A percentile compares a stretch with the other conserved stretches of the same genome.
Conservation (phyloP, 2,329 filamentous ascomycete species). For the Colletotrichum sp. region DNA sequence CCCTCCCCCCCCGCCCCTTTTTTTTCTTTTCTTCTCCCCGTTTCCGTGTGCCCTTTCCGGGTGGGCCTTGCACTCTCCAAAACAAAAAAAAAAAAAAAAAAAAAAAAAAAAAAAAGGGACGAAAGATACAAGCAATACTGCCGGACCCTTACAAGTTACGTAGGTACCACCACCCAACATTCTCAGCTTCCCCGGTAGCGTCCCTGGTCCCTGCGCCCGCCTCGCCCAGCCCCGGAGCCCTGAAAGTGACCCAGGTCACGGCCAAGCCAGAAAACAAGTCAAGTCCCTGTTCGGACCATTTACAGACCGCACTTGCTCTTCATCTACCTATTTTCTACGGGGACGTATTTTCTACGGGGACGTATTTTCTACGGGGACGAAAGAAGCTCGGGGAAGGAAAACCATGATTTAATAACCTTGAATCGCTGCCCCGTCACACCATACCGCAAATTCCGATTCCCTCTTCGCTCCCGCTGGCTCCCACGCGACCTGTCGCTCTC, state of each 20-base stretch:
- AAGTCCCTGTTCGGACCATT: neutral
- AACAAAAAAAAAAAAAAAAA: neutral
- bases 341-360: neutral
- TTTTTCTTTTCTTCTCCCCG: neutral
- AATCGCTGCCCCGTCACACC: neutral
- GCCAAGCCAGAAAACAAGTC: neutral
- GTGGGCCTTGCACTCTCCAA: no score
- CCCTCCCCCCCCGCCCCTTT: neutral
- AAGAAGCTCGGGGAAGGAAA: conserved; percentile 6
- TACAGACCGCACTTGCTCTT: conserved; percentile 5
- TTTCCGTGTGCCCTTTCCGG: no score
- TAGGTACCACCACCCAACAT: neutral
- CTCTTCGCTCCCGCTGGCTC: neutral
- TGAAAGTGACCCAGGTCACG: conserved; percentile 10
- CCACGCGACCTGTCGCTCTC: neutral
- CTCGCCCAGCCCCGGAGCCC: conserved; percentile 15
- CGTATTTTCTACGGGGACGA: neutral
- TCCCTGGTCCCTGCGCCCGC: conserved; percentile 8
- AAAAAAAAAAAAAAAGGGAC: neutral
- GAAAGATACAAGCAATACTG: neutral
- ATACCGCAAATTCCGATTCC: neutral
- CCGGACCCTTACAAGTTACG: neutral
- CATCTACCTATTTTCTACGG: conserved; percentile 8
- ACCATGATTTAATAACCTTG: conserved; percentile 20
- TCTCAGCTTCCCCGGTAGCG: neutral